Evolutionary conservation across 805 yeast genomes (phyloP).

Genomic region (Tetrapisispora fleetii): DNA sequence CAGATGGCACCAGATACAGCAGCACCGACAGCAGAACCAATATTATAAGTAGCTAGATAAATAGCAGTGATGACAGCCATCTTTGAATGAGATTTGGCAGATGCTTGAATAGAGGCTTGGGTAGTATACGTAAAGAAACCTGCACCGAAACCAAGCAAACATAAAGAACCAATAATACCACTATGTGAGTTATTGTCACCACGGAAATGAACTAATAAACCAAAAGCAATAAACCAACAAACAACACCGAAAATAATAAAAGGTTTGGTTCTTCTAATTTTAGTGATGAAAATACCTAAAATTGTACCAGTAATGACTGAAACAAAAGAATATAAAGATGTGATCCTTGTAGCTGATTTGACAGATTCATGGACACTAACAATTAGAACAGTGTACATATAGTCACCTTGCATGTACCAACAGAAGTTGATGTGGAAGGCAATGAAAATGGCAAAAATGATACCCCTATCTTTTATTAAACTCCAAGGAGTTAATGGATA

Average conservation of each 20-base stretch:
- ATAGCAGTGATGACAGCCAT: constrained; percentile 55
- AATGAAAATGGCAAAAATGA: constrained; percentile 52
- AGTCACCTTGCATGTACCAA: constrained; percentile 60
- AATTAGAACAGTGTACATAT: constrained; percentile 48
- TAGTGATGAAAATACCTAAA: constrained; percentile 44
- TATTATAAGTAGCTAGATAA: constrained; percentile 47
- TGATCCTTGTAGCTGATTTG: constrained; percentile 56
- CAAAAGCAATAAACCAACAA: constrained; percentile 52
- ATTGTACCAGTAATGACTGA: constrained; percentile 52
- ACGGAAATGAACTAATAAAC: constrained; percentile 48
- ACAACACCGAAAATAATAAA: constrained; percentile 50
- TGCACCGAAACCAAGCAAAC: constrained; percentile 62
- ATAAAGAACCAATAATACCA: constrained; percentile 58
- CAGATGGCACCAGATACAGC: constrained; percentile 60
- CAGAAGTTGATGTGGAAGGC: constrained; percentile 46
- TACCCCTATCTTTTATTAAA: constrained; percentile 51
- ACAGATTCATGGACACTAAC: constrained; percentile 49
- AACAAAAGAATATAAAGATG: constrained; percentile 53
- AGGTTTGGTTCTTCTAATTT: constrained; percentile 43
- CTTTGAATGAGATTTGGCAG: constrained; percentile 45
- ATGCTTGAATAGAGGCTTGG: constrained; percentile 50
- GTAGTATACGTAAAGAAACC: constrained; percentile 61
- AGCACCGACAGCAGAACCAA: constrained; percentile 60
- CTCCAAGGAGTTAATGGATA: constrained; percentile 48
- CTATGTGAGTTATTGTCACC: constrained; percentile 36